phyloP scores from a whole-genome alignment of 2,329 filamentous ascomycete genomes.

The Arachnopeziza araneosa region DNA sequence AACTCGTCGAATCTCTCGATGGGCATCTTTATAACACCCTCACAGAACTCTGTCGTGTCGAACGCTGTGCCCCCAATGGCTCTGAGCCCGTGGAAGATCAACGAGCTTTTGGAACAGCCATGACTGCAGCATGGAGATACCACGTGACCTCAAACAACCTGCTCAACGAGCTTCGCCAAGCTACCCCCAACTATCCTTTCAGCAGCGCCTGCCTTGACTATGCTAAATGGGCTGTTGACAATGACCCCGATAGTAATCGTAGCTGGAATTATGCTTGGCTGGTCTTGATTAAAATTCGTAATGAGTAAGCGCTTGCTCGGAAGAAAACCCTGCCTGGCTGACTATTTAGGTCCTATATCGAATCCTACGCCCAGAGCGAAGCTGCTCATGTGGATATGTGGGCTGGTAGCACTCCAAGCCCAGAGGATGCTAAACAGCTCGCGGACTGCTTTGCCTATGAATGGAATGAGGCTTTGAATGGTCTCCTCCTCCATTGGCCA shows the following conservation, averaged over 20 bases:
- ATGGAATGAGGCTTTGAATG: conserved; percentile 59
- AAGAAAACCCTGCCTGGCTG: conserved; percentile 2
- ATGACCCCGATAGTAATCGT: conserved; percentile 58
- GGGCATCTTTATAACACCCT: conserved; percentile 69
- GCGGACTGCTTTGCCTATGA: conserved; percentile 58
- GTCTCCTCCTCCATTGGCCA: conserved; percentile 66
- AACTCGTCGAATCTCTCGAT: conserved; percentile 57
- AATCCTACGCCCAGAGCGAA: conserved; percentile 54
- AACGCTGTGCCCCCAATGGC: conserved; percentile 55
- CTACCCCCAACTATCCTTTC: conserved; percentile 64
- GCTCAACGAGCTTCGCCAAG: conserved; percentile 61
- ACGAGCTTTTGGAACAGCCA: conserved; percentile 53
- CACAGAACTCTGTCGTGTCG: conserved; percentile 65
- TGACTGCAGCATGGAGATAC: conserved; percentile 66
- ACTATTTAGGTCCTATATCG: conserved; percentile 48
- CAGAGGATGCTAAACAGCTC: conserved; percentile 52
- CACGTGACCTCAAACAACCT: conserved; percentile 68
- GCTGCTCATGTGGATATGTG: conserved; percentile 64
- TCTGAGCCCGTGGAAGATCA: conserved; percentile 47
- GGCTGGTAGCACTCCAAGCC: conserved; percentile 52
- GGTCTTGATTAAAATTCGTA: conserved; percentile 58
- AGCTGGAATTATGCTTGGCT: conserved; percentile 77
- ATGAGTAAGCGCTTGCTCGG: conserved; percentile 45
- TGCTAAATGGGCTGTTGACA: conserved; percentile 57
- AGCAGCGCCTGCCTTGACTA: conserved; percentile 59